phyloP scores from a whole-genome alignment of 2,329 filamentous ascomycete genomes.

The Fusarium sp. region DNA sequence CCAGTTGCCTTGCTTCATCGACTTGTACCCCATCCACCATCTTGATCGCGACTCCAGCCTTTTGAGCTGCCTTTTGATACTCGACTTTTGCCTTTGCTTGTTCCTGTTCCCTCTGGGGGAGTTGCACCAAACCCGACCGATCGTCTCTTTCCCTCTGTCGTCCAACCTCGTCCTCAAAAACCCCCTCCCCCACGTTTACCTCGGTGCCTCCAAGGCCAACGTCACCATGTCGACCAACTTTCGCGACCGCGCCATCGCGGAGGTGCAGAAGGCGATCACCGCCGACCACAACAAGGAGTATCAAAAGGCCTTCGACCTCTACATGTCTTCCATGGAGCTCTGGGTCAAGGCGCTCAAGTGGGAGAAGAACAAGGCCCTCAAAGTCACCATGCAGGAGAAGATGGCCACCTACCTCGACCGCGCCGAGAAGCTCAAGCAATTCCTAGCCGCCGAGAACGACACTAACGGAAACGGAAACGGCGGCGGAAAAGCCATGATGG shows the following conservation, averaged over 20 bases:
- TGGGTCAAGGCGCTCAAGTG: conserved; percentile 99
- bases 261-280: conserved; percentile 97
- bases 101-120: conserved; percentile 18
- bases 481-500: conserved; percentile 72
- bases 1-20: conserved; percentile 41
- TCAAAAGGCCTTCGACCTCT: conserved; percentile 94
- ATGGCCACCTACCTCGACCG: conserved; percentile 98
- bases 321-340: conserved; percentile 95
- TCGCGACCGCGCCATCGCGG: conserved; percentile 93
- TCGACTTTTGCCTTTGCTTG: background rate
- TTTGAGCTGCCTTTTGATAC: conserved; percentile 1
- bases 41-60: conserved; percentile 15
- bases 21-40: conserved; percentile 22
- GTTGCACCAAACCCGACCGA: conserved; percentile 6
- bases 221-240: conserved; percentile 93
- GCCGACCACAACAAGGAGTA: conserved; percentile 96
- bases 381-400: conserved; percentile 97
- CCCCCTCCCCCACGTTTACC: conserved; percentile 36
- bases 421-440: conserved; percentile 96
- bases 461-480: conserved; percentile 72
- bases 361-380: conserved; percentile 98
- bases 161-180: conserved; percentile 10
- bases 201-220: conserved; percentile 18
- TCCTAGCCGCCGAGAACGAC: conserved; percentile 81
- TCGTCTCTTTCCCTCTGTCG: background rate